phyloP scores from a whole-genome alignment of 306 rosid genomes.

The Urtica urens region DNA sequence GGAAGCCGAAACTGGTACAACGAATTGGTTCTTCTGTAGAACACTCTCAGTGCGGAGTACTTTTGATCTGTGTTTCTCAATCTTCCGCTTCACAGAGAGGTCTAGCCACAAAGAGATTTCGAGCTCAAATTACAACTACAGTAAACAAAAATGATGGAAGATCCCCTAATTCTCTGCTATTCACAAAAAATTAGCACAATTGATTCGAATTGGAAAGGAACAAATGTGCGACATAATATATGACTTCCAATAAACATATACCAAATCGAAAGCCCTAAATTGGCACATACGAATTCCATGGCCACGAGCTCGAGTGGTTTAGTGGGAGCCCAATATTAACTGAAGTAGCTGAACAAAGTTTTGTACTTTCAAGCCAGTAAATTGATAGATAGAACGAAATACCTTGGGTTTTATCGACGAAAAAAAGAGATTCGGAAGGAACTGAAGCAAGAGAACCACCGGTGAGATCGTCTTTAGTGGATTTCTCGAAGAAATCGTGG shows the following conservation, averaged over 20 bases:
- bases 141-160: neutral
- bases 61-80: slow-evolving; percentile 72
- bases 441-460: slow-evolving; percentile 51
- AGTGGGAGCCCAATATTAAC: too few species aligned
- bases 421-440: slow-evolving; percentile 51
- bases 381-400: slow-evolving; percentile 1
- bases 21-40: slow-evolving; percentile 68
- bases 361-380: too few species aligned
- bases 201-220: too few species aligned
- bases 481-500: slow-evolving; percentile 52
- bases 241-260: too few species aligned
- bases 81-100: slow-evolving; percentile 73
- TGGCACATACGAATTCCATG: too few species aligned
- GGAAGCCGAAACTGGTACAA: slow-evolving; percentile 62
- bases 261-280: too few species aligned
- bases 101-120: slow-evolving; percentile 27
- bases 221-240: too few species aligned
- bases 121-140: neutral
- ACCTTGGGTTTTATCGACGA: slow-evolving; percentile 65
- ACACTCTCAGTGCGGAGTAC: slow-evolving; percentile 60
- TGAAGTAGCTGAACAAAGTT: neutral
- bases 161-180: too few species aligned
- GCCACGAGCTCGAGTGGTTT: too few species aligned
- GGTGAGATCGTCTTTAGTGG: slow-evolving; percentile 68
- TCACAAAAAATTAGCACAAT: neutral